Evolutionary conservation across 2,329 filamentous ascomycete genomes (phyloP), one percentile per base, ranked within the genome.

Genomic region (Monilinia laxa): DNA sequence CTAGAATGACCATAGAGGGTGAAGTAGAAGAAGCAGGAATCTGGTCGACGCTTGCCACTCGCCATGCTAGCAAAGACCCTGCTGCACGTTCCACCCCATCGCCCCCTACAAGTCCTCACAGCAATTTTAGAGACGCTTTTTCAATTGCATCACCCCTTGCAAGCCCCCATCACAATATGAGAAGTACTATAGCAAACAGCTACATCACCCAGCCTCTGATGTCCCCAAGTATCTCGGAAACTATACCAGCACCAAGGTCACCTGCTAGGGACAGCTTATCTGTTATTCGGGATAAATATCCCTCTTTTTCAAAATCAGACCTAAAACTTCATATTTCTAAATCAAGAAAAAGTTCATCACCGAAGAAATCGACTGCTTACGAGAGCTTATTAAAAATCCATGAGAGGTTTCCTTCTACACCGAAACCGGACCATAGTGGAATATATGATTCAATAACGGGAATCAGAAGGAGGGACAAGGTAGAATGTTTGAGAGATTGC

Each of bases 381-480:
- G 40, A 53, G 35, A 65, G 64, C 25, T 52, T 65, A 16, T 54
- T 59, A 55, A 62, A 25, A 52, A 28, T 65, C 6, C 56, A 65
- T 38, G 25, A 51, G 28, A 35, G 56, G 6, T 62, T 35, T 18
- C 55, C 54, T 31, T 64, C 64, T 10, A 66, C 70, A 1, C 68
- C 69, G 12, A 55, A 53, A 2, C 60, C 62, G 2, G 63, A 70
- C 53, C 58, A 67, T 49, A 68, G 56, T n/a, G 65, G 67, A 31
- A 70, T 70, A 20, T 71, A 70, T 66, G 49, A 54, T 14, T 53
- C 38, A 20, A 28, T 70, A n/a, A 69, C 67, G 23, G 70, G 68
- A 7, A 64, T 28, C 51, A 20, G 20, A 12, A 68, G 35, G 23
- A 67, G 56, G 16, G 31, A 49, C 10, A 58, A 20, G 18, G 12